These are phyloP conservation scores for Kluyveromyces siamensis DNA, from an alignment of 805 yeast genomes.

Conservation along the genomic window DNA sequence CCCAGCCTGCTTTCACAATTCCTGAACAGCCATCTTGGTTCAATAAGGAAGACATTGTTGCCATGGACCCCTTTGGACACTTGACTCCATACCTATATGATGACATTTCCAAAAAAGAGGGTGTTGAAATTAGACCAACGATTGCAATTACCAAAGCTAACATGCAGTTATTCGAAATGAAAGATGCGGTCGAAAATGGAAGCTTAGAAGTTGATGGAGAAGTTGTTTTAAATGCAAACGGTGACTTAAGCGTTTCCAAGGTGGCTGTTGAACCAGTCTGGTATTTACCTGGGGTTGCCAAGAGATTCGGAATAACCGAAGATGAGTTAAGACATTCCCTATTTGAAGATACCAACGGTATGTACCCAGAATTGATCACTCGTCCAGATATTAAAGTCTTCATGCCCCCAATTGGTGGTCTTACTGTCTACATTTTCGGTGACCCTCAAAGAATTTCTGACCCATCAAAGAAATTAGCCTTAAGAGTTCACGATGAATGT, in stretches of 20 bases:
- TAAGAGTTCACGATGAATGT: conserved; percentile 62
- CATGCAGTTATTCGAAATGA: conserved; percentile 50
- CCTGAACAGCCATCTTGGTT: conserved; percentile 51
- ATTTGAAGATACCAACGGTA: conserved; percentile 63
- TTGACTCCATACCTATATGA: conserved; percentile 51
- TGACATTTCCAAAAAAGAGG: conserved; percentile 35
- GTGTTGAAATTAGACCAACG: conserved; percentile 53
- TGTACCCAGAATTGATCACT: conserved; percentile 60
- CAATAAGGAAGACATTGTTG: conserved; percentile 45
- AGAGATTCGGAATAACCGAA: conserved; percentile 50
- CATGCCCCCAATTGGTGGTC: conserved; percentile 62
- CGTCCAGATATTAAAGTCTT: conserved; percentile 60
- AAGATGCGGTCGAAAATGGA: conserved; percentile 46
- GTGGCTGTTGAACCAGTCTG: conserved; percentile 66
- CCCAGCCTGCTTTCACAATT: conserved; percentile 51
- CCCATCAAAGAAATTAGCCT: conserved; percentile 41
- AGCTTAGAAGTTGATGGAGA: conserved; percentile 50
- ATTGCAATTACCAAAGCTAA: conserved; percentile 61
- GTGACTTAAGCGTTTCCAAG: conserved; percentile 55
- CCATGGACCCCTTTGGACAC: conserved; percentile 62
- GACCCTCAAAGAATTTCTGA: conserved; percentile 46
- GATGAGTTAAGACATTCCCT: conserved; percentile 47
- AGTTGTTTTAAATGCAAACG: conserved; percentile 47
- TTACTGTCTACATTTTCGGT: conserved; percentile 59
- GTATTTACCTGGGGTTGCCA: conserved; percentile 62